Conservation (phyloP, 768 basidiomycete species). For the Russula sp. region DNA sequence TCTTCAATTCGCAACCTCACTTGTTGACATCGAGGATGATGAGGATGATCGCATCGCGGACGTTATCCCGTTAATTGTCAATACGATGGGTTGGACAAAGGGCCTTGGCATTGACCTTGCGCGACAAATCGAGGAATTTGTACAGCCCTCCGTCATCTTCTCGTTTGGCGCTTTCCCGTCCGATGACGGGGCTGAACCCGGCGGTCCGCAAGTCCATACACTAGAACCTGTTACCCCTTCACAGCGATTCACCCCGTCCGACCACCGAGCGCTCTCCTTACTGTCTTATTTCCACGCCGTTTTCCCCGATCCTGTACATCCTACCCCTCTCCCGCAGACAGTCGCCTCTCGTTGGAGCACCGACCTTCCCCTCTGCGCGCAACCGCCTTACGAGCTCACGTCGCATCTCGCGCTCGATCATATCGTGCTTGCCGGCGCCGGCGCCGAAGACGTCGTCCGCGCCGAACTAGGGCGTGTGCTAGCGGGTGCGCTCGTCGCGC, state of each 20-base stretch:
- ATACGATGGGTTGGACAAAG: conserved; percentile 96
- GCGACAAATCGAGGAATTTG: conserved; percentile 56
- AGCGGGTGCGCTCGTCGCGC: conserved; percentile 73
- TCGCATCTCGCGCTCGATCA: conserved; percentile 48
- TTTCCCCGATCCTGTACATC: conserved; percentile 28
- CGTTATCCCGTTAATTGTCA: conserved; percentile 76
- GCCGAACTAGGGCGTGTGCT: conserved; percentile 65
- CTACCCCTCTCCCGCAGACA: conserved; percentile 17
- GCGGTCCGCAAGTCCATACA: conserved; percentile 31
- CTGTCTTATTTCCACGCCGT: conserved; percentile 72
- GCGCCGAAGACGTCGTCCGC: conserved; percentile 68
- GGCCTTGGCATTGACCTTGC: conserved; percentile 84
- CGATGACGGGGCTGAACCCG: background rate
- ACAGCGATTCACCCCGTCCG: conserved; percentile 48
- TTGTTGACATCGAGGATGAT: conserved; percentile 23
- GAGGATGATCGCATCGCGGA: conserved; percentile 41
- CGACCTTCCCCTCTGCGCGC: conserved; percentile 55
- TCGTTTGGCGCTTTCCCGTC: conserved; percentile 30
- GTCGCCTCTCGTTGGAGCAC: conserved; percentile 57
- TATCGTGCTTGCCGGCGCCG: conserved; percentile 64
- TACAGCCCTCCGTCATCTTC: conserved; percentile 55
- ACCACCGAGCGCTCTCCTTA: conserved; percentile 60
- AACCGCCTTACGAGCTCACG: conserved; percentile 66
- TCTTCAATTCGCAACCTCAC: conserved; percentile 41
- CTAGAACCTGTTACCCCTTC: conserved; percentile 42